Percentiles rank a stretch among this genome's conserved stretches.
Conservation (phyloP, 2,329 filamentous ascomycete genomes). For the Microdochium nivale region DNA sequence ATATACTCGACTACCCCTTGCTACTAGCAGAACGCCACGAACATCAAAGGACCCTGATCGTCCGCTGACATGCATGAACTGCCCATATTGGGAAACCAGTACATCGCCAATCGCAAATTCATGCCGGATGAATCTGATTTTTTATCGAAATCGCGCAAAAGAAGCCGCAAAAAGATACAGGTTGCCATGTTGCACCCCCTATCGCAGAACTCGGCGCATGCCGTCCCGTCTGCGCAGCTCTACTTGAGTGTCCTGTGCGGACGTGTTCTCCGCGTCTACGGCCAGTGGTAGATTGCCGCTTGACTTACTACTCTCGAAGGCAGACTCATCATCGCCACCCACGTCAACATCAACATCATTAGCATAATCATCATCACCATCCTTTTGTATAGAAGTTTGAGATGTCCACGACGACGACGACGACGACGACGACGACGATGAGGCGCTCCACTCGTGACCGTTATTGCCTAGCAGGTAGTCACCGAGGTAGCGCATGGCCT, state of each 20-base stretch:
- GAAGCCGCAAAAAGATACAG: not conserved
- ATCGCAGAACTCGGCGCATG: not conserved
- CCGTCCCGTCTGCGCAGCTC: conserved; percentile 13
- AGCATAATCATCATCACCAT: not conserved
- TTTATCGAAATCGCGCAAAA: not conserved
- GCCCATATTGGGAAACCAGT: too few relatives aligned
- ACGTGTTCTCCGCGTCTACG: conserved; percentile 3
- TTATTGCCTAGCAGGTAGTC: conserved; percentile 68
- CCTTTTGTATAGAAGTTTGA: too few relatives aligned
- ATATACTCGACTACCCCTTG: too few relatives aligned
- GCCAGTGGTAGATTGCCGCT: not conserved
- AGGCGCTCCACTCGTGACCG: conserved; percentile 41
- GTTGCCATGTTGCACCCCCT: not conserved
- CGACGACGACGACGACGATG: not conserved
- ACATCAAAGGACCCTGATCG: too few relatives aligned
- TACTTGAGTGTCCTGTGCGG: conserved; percentile 3
- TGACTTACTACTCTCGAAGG: not conserved
- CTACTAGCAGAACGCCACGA: too few relatives aligned
- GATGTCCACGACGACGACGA: not conserved
- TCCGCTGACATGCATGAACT: too few relatives aligned
- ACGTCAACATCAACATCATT: too few relatives aligned
- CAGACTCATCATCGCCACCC: not conserved
- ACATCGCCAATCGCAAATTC: too few relatives aligned
- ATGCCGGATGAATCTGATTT: not conserved
- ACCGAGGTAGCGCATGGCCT: conserved; percentile 75